Evolutionary conservation across 257 asterid genomes (phyloP).

Genomic region (Jacaranda copaia): DNA sequence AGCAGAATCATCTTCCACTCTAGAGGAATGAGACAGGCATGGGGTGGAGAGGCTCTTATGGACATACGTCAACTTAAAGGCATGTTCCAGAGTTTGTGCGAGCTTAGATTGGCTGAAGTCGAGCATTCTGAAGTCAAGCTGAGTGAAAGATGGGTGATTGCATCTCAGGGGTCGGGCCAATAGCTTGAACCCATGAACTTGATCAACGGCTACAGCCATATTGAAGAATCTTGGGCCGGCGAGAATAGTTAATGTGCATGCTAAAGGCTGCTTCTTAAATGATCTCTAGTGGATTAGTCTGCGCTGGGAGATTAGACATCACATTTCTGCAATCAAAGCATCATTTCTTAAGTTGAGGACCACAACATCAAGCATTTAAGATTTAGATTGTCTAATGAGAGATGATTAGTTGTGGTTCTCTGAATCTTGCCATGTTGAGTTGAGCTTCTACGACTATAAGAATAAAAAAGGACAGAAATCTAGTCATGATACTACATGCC

Average conservation of each 20-base stretch:
- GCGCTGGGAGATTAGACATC: constrained; percentile 66
- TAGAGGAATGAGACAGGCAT: constrained; percentile 54
- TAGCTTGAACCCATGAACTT: constrained; percentile 60
- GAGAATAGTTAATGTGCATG: constrained; percentile 46
- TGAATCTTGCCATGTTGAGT: not conserved
- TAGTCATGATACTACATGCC: not conserved
- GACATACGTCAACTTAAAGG: constrained; percentile 38
- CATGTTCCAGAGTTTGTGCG: constrained; percentile 42
- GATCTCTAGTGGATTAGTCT: constrained; percentile 50
- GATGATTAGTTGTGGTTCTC: not conserved
- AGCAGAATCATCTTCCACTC: constrained; percentile 37
- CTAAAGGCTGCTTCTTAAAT: constrained; percentile 50
- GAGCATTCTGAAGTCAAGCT: constrained; percentile 54
- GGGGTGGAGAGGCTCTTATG: constrained; percentile 76
- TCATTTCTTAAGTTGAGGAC: not conserved
- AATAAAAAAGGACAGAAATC: not conserved
- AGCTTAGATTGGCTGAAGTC: constrained; percentile 45
- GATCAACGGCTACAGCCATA: constrained; percentile 66
- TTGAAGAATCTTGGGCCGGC: constrained; percentile 32
- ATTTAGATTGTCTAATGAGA: not conserved
- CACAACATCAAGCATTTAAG: not conserved
- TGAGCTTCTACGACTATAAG: not conserved
- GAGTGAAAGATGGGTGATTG: constrained; percentile 63
- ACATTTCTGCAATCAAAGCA: constrained; percentile 47
- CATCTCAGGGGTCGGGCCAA: constrained; percentile 60